These are phyloP conservation scores for Lantana camara DNA, from an alignment of 257 asterid species.

Conservation along the genomic window DNA sequence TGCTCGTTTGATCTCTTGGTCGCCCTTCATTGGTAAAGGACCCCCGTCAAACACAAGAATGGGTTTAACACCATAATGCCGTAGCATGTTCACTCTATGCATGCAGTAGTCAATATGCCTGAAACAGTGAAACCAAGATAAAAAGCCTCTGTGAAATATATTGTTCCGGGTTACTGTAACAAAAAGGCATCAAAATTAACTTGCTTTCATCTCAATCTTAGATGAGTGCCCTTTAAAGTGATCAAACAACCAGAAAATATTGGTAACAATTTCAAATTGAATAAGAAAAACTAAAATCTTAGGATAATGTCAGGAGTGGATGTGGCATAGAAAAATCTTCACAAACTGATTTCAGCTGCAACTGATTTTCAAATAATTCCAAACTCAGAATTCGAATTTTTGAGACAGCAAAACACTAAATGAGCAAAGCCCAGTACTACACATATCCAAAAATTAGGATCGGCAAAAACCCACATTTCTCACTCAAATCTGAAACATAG, in stretches of 20 bases:
- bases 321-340: not conserved
- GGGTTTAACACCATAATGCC: conserved; percentile 85
- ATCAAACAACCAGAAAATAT: too few relatives aligned
- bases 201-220: not conserved
- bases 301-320: not conserved
- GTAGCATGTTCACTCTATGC: conserved; percentile 90
- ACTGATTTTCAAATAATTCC: not conserved
- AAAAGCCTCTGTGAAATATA: not conserved
- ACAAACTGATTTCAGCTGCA: not conserved
- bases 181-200: not conserved
- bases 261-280: too few relatives aligned
- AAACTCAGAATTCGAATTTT: conserved; percentile 9
- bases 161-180: conserved; percentile 18
- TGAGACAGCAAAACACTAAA: not conserved
- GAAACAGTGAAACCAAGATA: conserved; percentile 27
- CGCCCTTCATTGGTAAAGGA: conserved; percentile 83
- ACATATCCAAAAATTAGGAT: not conserved
- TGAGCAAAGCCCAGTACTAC: conserved; percentile 11
- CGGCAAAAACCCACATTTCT: conserved; percentile 25
- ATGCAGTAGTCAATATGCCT: conserved; percentile 96
- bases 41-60: conserved; percentile 97
- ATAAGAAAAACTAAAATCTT: not conserved
- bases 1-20: conserved; percentile 87
- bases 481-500: not conserved
- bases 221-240: too few relatives aligned